These are phyloP conservation scores for Pterulicium gracile DNA, from an alignment of 1,284 basidiomycete genomes.

Conservation along the genomic window DNA sequence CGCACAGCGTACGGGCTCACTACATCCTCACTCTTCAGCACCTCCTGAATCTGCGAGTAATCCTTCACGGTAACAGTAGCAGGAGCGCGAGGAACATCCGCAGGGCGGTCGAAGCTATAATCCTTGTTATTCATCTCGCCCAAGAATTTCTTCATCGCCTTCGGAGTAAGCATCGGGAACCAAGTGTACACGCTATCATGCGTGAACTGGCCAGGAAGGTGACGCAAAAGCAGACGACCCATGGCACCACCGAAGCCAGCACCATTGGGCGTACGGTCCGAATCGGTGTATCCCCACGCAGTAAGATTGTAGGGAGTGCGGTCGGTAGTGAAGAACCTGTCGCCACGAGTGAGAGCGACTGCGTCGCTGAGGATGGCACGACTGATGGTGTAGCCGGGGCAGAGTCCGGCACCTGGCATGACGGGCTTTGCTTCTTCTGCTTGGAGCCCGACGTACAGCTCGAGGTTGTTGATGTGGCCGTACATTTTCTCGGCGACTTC, in stretches of 20 bases:
- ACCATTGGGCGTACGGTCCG: slow-evolving; percentile 55
- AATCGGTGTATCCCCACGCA: slow-evolving; percentile 73
- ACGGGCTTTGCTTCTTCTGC: slow-evolving; percentile 67
- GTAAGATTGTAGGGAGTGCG: slow-evolving; percentile 76
- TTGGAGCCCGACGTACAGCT: slow-evolving; percentile 71
- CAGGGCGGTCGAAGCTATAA: slow-evolving; percentile 70
- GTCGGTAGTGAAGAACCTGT: slow-evolving; percentile 77
- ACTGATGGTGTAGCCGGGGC: slow-evolving; percentile 77
- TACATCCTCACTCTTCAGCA: slow-evolving; percentile 41
- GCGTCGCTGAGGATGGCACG: slow-evolving; percentile 84
- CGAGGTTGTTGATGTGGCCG: slow-evolving; percentile 66
- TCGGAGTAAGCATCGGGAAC: slow-evolving; percentile 78
- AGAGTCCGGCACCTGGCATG: slow-evolving; percentile 70
- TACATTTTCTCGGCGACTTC: slow-evolving; percentile 69
- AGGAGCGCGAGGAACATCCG: slow-evolving; percentile 43
- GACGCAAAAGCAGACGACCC: slow-evolving; percentile 62
- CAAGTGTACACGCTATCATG: slow-evolving; percentile 71
- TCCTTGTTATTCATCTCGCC: slow-evolving; percentile 35
- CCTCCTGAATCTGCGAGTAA: slow-evolving; percentile 40
- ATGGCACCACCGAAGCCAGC: slow-evolving; percentile 68
- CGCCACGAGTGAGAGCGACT: slow-evolving; percentile 76
- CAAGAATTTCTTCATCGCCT: slow-evolving; percentile 50
- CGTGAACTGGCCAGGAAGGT: slow-evolving; percentile 58
- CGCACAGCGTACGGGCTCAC: slow-evolving; percentile 35
- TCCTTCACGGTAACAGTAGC: slow-evolving; percentile 29